A percentile compares a stretch with the other conserved stretches of the same genome.
Conservation (phyloP, 2,329 filamentous ascomycete genomes). For the Hysterium pulicare region DNA sequence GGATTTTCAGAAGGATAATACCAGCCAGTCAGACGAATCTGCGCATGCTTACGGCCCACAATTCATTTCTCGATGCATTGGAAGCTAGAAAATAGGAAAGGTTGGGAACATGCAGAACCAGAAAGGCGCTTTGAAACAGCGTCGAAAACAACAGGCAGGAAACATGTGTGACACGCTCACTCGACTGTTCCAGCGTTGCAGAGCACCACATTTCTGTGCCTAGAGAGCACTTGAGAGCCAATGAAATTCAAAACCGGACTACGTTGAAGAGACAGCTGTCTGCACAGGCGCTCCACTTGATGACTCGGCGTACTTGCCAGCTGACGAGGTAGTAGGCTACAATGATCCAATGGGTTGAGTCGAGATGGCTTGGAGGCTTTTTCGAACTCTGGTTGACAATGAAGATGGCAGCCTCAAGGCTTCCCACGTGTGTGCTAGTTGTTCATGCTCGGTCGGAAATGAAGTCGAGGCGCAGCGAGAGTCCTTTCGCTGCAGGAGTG, state of each 20-base stretch:
- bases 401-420: too few relatives aligned
- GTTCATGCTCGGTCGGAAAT: not conserved
- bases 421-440: too few relatives aligned
- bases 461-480: not conserved
- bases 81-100: not conserved
- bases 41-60: constrained; percentile 3
- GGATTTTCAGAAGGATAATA: not conserved
- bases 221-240: not conserved
- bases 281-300: not conserved
- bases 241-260: not conserved
- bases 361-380: too few relatives aligned
- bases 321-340: not conserved
- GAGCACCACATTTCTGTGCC: not conserved
- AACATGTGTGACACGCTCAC: not conserved
- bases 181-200: not conserved
- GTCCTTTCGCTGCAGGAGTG: not conserved
- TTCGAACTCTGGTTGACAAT: too few relatives aligned
- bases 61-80: not conserved
- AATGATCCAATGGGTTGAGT: not conserved
- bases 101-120: not conserved
- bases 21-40: not conserved
- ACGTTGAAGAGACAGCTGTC: not conserved
- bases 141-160: not conserved
- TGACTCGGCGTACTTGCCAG: not conserved
- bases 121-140: not conserved